phyloP scores from a whole-genome alignment of 2,329 filamentous ascomycete species.

The Hypoxylon sp. region DNA sequence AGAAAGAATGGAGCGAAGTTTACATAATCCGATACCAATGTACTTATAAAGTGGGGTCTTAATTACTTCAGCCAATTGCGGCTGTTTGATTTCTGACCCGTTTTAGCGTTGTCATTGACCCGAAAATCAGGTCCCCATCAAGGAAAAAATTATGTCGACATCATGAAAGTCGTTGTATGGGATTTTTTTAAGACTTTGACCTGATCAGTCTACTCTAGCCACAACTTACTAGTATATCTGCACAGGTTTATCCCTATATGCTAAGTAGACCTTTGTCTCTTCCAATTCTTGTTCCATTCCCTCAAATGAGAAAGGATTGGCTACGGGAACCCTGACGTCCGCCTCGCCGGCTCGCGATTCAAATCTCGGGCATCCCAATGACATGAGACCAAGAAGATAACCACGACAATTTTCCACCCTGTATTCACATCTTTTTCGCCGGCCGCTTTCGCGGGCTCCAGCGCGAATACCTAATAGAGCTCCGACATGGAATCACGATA shows the following conservation, averaged over 20 bases:
- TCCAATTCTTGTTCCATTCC: constrained; percentile 10
- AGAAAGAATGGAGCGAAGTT: constrained; percentile 29
- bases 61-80: constrained; percentile 21
- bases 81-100: constrained; percentile 22
- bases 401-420: constrained; percentile 49
- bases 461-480: constrained; percentile 59
- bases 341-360: constrained; percentile 27
- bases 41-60: not conserved
- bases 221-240: not conserved
- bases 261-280: not conserved
- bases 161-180: constrained; percentile 40
- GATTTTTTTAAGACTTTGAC: not conserved
- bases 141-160: constrained; percentile 46
- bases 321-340: constrained; percentile 19
- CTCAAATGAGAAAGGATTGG: constrained; percentile 32
- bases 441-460: constrained; percentile 61
- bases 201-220: constrained; percentile 6
- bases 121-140: constrained; percentile 4
- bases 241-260: constrained; percentile 3
- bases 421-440: constrained; percentile 53
- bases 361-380: constrained; percentile 33
- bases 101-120: constrained; percentile 26
- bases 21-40: too few species aligned
- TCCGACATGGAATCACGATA: constrained; percentile 61
- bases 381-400: constrained; percentile 48